Conservation (phyloP, 2,329 filamentous ascomycete genomes). For the Cladosporium oxysporum region DNA sequence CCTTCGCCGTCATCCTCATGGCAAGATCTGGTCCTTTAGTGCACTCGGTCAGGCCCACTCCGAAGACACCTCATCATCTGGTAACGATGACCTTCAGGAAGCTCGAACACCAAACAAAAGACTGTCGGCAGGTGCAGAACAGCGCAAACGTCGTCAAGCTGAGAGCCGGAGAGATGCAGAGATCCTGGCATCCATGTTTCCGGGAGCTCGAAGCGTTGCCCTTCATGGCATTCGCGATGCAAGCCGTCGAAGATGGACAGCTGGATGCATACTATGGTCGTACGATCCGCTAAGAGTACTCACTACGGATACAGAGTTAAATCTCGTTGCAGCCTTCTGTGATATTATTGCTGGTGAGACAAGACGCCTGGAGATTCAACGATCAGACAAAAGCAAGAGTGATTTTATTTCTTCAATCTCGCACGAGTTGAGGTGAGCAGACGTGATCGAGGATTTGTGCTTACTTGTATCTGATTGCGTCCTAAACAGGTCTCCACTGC, state of each 20-base stretch:
- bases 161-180: conserved; percentile 23
- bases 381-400: conserved; percentile 51
- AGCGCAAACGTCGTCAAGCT: neutral
- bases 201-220: conserved; percentile 49
- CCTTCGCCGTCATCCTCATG: conserved; percentile 27
- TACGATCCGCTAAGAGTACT: conserved; percentile 47
- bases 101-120: neutral
- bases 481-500: conserved; percentile 52
- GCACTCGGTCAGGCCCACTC: conserved; percentile 6
- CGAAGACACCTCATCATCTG: conserved; percentile 1
- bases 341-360: conserved; percentile 47
- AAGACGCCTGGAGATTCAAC: conserved; percentile 41
- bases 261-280: conserved; percentile 45
- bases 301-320: conserved; percentile 42
- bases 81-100: neutral
- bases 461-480: neutral
- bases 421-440: conserved; percentile 35
- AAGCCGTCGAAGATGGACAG: conserved; percentile 37
- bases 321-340: conserved; percentile 44
- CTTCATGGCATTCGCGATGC: conserved; percentile 57
- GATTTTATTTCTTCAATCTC: conserved; percentile 57
- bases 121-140: neutral
- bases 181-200: conserved; percentile 42
- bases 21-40: conserved; percentile 32
- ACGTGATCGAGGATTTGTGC: too few species aligned